Evolutionary conservation across 495 filamentous ascomycete genomes (phyloP).

Genomic region (Daldinia grandis): DNA sequence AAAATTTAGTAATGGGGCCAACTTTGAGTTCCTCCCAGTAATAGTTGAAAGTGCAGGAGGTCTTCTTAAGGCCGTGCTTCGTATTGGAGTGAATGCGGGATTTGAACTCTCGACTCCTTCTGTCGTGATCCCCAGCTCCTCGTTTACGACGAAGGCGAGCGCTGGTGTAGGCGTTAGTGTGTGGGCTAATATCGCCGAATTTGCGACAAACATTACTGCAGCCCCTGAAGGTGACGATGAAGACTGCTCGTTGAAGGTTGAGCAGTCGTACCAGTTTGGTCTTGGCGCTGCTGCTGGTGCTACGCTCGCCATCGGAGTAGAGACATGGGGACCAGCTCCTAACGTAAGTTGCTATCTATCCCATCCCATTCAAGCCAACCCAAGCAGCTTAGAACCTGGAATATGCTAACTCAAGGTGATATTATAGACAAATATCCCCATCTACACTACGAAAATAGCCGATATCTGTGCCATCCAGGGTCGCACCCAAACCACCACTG

Average conservation of each 20-base stretch:
- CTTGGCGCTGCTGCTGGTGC: constrained; percentile 62
- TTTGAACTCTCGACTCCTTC: constrained; percentile 45
- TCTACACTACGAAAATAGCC: constrained; percentile 63
- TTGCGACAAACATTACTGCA: constrained; percentile 58
- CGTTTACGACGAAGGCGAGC: constrained; percentile 31
- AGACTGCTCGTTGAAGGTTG: constrained; percentile 54
- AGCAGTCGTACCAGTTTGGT: constrained; percentile 58
- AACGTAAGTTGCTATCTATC: constrained; percentile 9
- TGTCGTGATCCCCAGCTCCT: constrained; percentile 11
- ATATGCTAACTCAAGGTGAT: not conserved
- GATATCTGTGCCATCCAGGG: constrained; percentile 53
- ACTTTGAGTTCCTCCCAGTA: constrained; percentile 67
- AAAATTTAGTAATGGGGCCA: constrained; percentile 55
- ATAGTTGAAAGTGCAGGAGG: constrained; percentile 52
- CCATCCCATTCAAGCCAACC: not conserved
- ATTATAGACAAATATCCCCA: constrained; percentile 52
- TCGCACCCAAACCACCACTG: constrained; percentile 26
- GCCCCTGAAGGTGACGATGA: constrained; percentile 41
- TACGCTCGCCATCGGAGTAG: constrained; percentile 50
- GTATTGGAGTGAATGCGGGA: constrained; percentile 56
- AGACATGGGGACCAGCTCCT: constrained; percentile 61
- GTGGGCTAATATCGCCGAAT: constrained; percentile 62
- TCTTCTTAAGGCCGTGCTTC: constrained; percentile 56
- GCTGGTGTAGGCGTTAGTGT: constrained; percentile 58
- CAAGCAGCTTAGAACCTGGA: not conserved